Evolutionary conservation across 1,284 basidiomycete genomes (phyloP).

Genomic region (Trametes versicolor): DNA sequence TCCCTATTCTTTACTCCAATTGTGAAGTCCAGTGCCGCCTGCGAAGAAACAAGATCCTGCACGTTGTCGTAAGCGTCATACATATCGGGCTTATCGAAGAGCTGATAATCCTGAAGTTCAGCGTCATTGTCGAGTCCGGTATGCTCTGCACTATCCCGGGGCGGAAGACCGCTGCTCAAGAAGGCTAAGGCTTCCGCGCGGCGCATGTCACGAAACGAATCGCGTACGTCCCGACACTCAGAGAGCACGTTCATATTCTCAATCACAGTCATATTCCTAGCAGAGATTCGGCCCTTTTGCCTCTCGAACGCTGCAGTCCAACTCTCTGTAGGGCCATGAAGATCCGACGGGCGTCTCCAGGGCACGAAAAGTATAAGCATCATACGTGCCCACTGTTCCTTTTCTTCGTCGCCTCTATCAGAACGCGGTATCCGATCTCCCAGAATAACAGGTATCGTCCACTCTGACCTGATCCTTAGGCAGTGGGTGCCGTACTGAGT

Average conservation of each 20-base stretch:
- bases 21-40: background rate
- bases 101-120: background rate
- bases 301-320: background rate
- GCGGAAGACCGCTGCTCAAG: background rate
- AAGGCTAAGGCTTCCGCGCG: background rate
- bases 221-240: constrained; percentile 13
- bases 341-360: constrained; percentile 2
- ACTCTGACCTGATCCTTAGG: background rate
- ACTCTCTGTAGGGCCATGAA: background rate
- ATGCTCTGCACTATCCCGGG: too few relatives aligned
- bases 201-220: background rate
- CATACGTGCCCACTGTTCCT: background rate
- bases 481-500: background rate
- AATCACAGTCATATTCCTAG: background rate
- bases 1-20: background rate
- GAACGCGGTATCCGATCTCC: constrained; percentile 2
- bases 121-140: background rate
- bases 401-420: background rate
- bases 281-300: background rate
- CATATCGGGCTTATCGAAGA: background rate
- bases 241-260: constrained; percentile 15
- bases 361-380: constrained; percentile 16
- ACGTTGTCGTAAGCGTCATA: background rate
- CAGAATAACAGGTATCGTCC: constrained; percentile 6
- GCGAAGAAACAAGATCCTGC: background rate